Percentiles rank a stretch among this genome's conserved stretches.
Evolutionary conservation across 1,139 yeast species (phyloP).

Genomic region (Scheffersomyces stambukii): DNA sequence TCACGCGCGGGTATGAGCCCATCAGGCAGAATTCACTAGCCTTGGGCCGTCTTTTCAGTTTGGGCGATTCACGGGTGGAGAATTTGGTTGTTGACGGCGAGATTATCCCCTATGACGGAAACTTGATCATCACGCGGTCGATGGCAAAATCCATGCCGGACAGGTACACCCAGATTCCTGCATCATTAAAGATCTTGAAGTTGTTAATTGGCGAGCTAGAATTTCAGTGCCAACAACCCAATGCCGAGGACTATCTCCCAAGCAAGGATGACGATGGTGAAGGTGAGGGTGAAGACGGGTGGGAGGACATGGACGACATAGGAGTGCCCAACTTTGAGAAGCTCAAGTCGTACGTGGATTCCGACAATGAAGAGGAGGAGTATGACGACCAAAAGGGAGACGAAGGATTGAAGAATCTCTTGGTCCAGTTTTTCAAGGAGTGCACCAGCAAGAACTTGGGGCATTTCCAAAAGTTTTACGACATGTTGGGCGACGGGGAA

Average conservation of each 20-base stretch:
- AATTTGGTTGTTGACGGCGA: slow-evolving; percentile 71
- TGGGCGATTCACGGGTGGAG: slow-evolving; percentile 52
- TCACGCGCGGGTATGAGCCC: slow-evolving; percentile 72
- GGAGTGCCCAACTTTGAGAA: slow-evolving; percentile 61
- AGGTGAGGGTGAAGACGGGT: slow-evolving; percentile 49
- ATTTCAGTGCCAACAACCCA: slow-evolving; percentile 51
- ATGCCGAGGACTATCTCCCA: slow-evolving; percentile 34
- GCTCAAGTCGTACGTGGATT: slow-evolving; percentile 48
- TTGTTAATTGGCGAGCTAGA: slow-evolving; percentile 65
- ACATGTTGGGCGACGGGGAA: slow-evolving; percentile 51
- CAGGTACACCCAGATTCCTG: slow-evolving; percentile 60
- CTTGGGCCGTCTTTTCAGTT: slow-evolving; percentile 56
- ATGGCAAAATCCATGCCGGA: slow-evolving; percentile 70
- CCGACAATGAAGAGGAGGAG: slow-evolving; percentile 40
- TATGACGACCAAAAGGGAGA: too few species aligned
- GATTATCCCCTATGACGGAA: slow-evolving; percentile 56
- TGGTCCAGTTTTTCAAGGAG: slow-evolving; percentile 61
- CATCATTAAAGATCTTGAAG: slow-evolving; percentile 69
- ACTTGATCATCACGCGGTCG: slow-evolving; percentile 76
- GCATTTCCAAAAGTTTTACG: slow-evolving; percentile 52
- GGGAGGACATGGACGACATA: slow-evolving; percentile 78
- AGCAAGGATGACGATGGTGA: slow-evolving; percentile 20
- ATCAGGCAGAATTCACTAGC: slow-evolving; percentile 73
- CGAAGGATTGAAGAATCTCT: slow-evolving; percentile 41
- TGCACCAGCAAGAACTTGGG: slow-evolving; percentile 53